These are phyloP conservation scores for Prunus mira DNA, from an alignment of 306 rosid species.

Conservation along the genomic window DNA sequence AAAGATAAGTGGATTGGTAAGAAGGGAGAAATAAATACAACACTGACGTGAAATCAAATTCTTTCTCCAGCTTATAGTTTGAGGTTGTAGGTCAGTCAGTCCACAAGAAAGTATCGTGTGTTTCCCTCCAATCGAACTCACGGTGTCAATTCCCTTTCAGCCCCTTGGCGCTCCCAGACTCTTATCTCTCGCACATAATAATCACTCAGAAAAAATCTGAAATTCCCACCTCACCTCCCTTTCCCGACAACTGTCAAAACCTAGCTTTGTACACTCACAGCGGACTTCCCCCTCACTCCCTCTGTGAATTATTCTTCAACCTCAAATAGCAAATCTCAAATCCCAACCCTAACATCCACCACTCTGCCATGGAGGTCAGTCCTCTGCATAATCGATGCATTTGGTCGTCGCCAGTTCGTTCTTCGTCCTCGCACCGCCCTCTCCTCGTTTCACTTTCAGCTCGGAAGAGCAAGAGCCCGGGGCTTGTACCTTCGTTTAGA, in stretches of 20 bases:
- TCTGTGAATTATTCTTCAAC: conserved; percentile 4
- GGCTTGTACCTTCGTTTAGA: conserved; percentile 11
- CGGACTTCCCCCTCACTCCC: not conserved
- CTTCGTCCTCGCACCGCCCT: conserved; percentile 29
- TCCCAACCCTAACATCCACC: conserved; percentile 16
- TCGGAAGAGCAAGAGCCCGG: conserved; percentile 2
- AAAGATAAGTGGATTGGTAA: no score
- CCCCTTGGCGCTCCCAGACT: not conserved
- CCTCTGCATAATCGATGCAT: conserved; percentile 38
- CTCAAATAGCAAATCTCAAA: not conserved
- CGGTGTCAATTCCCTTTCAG: not conserved
- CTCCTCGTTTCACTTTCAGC: conserved; percentile 36
- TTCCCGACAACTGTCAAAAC: not conserved
- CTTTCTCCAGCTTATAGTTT: not conserved
- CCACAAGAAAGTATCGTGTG: not conserved
- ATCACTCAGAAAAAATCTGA: not conserved
- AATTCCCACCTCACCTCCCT: not conserved
- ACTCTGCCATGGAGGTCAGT: conserved; percentile 52
- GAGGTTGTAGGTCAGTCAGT: not conserved
- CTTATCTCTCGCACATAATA: not conserved
- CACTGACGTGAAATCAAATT: no score
- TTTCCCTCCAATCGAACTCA: not conserved
- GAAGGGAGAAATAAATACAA: no score
- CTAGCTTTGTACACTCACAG: not conserved
- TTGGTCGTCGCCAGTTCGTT: conserved; percentile 37